Percentiles rank a stretch among this genome's conserved stretches.
These are phyloP conservation scores for Clavispora phyllophila DNA, from an alignment of 805 yeast species.

Conservation along the genomic window DNA sequence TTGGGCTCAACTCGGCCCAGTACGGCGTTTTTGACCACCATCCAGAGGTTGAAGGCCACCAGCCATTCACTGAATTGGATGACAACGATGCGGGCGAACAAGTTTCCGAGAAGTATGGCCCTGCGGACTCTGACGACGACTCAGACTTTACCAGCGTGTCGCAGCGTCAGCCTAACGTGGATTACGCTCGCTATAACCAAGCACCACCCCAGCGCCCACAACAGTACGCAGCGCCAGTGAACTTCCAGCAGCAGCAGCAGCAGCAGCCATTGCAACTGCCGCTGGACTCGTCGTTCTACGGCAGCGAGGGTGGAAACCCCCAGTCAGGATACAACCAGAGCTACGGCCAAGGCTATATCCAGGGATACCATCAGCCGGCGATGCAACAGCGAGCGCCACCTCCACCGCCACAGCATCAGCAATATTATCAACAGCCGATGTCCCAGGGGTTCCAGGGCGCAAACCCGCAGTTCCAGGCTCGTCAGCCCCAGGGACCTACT, in stretches of 20 bases:
- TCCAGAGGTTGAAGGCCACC: constrained; percentile 42
- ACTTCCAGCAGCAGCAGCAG: constrained; percentile 3
- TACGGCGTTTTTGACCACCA: constrained; percentile 41
- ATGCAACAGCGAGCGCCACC: neutral
- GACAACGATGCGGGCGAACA: constrained; percentile 15
- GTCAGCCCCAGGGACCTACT: constrained; percentile 23
- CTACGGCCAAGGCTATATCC: constrained; percentile 5
- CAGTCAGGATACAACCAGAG: constrained; percentile 2
- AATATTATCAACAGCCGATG: constrained; percentile 3
- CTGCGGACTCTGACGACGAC: constrained; percentile 34
- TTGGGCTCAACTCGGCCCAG: constrained; percentile 11
- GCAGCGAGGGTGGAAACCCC: constrained; percentile 9
- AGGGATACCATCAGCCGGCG: constrained; percentile 2
- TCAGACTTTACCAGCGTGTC: constrained; percentile 78
- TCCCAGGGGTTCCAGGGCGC: neutral
- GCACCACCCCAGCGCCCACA: constrained; percentile 3
- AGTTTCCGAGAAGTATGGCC: constrained; percentile 6
- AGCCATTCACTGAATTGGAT: constrained; percentile 39
- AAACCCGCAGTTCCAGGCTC: constrained; percentile 8
- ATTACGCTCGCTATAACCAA: constrained; percentile 4
- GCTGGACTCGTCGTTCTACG: constrained; percentile 9
- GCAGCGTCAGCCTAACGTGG: constrained; percentile 67
- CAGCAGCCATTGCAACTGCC: neutral
- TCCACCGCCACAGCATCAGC: constrained; percentile 5
- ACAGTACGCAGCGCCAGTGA: constrained; percentile 3